These are phyloP conservation scores for Fragaria iinumae DNA, from an alignment of 306 rosid species.

Conservation along the genomic window DNA sequence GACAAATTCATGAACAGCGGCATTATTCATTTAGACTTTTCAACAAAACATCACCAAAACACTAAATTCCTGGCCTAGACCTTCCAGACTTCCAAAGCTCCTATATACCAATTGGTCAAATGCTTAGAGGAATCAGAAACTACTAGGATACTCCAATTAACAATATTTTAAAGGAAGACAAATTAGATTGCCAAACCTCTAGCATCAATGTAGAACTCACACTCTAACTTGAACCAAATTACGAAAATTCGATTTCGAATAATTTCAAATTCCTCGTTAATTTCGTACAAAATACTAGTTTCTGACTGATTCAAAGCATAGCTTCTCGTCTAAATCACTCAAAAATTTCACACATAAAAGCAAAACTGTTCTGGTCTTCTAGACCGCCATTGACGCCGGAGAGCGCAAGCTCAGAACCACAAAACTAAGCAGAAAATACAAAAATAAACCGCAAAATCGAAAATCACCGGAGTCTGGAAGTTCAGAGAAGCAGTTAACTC, in stretches of 20 bases:
- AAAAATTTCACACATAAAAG: constrained; percentile 1
- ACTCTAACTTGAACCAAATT: background rate
- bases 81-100: constrained; percentile 3
- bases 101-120: constrained; percentile 25
- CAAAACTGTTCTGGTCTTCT: background rate
- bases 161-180: background rate
- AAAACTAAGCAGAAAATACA: background rate
- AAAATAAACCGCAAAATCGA: background rate
- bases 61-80: background rate
- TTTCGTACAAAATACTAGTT: background rate
- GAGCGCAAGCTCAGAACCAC: background rate
- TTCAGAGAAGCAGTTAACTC: background rate
- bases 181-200: background rate
- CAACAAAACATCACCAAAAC: constrained; percentile 19
- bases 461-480: background rate
- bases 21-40: background rate
- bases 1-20: background rate
- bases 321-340: background rate
- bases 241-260: background rate
- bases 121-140: background rate
- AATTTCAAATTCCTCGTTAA: background rate
- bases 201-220: background rate
- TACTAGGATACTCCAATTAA: background rate
- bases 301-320: constrained; percentile 21
- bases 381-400: constrained; percentile 3